Conservation (phyloP, 2,329 filamentous ascomycete species). For the Pseudocercospora cruenta region DNA sequence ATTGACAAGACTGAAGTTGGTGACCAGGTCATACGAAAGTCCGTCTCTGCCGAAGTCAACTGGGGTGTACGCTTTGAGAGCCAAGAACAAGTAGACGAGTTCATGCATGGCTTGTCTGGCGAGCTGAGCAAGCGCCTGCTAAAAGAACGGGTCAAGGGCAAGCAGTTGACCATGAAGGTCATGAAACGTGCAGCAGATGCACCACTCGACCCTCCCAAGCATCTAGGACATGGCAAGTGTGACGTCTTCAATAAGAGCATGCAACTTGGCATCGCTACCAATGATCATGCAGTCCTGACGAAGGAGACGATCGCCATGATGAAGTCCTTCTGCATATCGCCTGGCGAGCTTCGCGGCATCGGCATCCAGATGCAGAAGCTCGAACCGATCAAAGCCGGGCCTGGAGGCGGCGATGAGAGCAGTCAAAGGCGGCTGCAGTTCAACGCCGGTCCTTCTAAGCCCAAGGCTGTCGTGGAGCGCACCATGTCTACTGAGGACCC, state of each 20-base stretch:
- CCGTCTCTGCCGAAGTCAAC: slow-evolving; percentile 94
- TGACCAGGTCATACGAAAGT: slow-evolving; percentile 83
- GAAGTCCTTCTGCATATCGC: slow-evolving; percentile 78
- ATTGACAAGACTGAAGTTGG: slow-evolving; percentile 86
- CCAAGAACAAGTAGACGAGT: slow-evolving; percentile 91
- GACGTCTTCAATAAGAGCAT: slow-evolving; percentile 91
- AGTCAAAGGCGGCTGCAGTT: slow-evolving; percentile 83
- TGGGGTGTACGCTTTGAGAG: slow-evolving; percentile 96
- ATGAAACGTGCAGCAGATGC: slow-evolving; percentile 87
- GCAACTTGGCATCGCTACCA: slow-evolving; percentile 80
- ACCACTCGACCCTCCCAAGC: slow-evolving; percentile 87
- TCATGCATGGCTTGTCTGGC: slow-evolving; percentile 79
- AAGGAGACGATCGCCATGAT: slow-evolving; percentile 86
- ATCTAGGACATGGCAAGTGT: slow-evolving; percentile 92
- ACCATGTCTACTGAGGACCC: slow-evolving; percentile 39
- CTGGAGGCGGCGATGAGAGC: slow-evolving; percentile 61
- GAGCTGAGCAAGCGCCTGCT: slow-evolving; percentile 81
- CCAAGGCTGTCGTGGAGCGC: slow-evolving; percentile 24
- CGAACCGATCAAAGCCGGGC: slow-evolving; percentile 70
- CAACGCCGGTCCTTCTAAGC: slow-evolving; percentile 55
- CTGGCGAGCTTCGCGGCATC: slow-evolving; percentile 89
- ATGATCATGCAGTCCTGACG: slow-evolving; percentile 69
- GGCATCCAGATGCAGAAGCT: slow-evolving; percentile 94
- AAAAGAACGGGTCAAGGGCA: slow-evolving; percentile 84
- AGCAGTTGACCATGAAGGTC: slow-evolving; percentile 88